phyloP scores from a whole-genome alignment of 1,284 basidiomycete species.

The Porphyrellus sp. region DNA sequence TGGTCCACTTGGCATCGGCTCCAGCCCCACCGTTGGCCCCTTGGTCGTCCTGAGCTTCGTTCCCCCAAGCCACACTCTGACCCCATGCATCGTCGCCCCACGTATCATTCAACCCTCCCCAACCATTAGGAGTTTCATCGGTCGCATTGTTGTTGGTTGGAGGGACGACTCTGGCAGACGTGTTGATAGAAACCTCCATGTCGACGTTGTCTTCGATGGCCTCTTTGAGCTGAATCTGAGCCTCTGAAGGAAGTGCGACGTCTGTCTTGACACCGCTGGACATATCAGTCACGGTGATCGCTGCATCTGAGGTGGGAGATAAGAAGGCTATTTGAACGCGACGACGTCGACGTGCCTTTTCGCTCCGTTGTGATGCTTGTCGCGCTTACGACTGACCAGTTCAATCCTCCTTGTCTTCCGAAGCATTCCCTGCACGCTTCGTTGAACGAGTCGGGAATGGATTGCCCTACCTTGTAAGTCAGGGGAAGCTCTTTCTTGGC shows the following conservation, averaged over 20 bases:
- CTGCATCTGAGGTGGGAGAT: conserved; percentile 11
- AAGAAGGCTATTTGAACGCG: conserved; percentile 2
- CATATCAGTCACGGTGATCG: conserved; percentile 20
- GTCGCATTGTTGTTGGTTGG: background rate
- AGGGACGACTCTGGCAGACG: background rate
- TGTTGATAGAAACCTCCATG: conserved; percentile 15
- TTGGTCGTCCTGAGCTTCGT: conserved; percentile 11
- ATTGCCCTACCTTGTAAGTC: conserved; percentile 50
- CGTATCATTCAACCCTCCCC: conserved; percentile 7
- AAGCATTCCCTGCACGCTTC: conserved; percentile 46
- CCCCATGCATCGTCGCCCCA: conserved; percentile 18
- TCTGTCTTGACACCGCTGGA: conserved; percentile 17
- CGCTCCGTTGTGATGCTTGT: conserved; percentile 4
- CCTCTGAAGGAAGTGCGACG: conserved; percentile 25
- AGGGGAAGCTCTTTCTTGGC: conserved; percentile 58
- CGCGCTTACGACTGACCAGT: conserved; percentile 23
- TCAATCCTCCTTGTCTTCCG: conserved; percentile 41
- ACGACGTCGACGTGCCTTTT: conserved; percentile 3
- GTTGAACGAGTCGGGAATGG: conserved; percentile 55
- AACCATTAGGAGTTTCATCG: background rate
- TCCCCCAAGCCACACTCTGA: conserved; percentile 8
- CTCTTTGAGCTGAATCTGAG: conserved; percentile 27
- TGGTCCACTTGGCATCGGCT: conserved; percentile 13
- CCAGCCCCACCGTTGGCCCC: conserved; percentile 1
- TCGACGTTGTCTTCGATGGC: conserved; percentile 34